phyloP scores from a whole-genome alignment of 495 filamentous ascomycete species.

The Bathelium albidoporum region DNA sequence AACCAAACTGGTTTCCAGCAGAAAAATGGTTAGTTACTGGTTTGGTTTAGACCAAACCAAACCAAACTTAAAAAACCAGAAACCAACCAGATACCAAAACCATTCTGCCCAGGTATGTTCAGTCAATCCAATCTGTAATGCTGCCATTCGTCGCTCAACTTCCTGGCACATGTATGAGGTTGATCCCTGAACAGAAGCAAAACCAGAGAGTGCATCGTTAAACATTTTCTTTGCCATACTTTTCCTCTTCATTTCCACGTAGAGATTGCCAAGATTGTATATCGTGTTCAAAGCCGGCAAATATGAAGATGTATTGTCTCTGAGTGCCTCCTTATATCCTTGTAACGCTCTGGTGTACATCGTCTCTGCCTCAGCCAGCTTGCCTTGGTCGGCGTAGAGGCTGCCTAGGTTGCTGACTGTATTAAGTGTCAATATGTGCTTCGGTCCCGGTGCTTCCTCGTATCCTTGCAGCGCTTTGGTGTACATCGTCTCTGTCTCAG shows the following conservation, averaged over 20 bases:
- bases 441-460: constrained; percentile 29
- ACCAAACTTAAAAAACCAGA: no score
- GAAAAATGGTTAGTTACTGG: no score
- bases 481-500: constrained; percentile 32
- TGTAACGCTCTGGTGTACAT: constrained; percentile 32
- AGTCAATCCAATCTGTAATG: neutral
- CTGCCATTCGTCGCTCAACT: neutral
- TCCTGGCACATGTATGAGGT: neutral
- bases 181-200: neutral
- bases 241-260: constrained; percentile 1
- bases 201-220: neutral
- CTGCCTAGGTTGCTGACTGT: constrained; percentile 32
- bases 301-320: constrained; percentile 14
- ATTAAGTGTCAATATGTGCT: constrained; percentile 31
- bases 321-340: constrained; percentile 20
- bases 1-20: no score
- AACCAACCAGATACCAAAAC: no score
- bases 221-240: neutral
- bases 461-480: constrained; percentile 28
- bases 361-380: constrained; percentile 26
- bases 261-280: constrained; percentile 16
- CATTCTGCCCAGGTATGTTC: no score
- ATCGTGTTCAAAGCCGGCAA: constrained; percentile 24
- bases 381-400: constrained; percentile 23
- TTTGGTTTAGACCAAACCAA: no score